phyloP scores from a whole-genome alignment of 768 basidiomycete genomes.

The Glaciozyma martinii region DNA sequence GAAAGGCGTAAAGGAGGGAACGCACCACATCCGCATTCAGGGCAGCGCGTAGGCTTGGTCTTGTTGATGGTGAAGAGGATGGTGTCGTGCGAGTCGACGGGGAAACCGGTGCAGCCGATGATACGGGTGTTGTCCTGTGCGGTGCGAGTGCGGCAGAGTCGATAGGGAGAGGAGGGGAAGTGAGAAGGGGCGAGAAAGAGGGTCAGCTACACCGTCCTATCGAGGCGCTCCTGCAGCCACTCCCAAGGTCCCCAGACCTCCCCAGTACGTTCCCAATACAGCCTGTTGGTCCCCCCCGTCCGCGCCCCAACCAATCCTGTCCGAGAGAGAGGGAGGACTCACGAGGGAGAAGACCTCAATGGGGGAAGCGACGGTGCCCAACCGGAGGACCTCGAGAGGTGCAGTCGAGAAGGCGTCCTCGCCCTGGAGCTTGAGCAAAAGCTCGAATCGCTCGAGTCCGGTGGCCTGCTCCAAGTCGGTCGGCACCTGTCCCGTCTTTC shows the following conservation, averaged over 20 bases:
- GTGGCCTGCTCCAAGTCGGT: constrained; percentile 85
- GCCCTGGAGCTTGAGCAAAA: constrained; percentile 79
- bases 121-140: constrained; percentile 49
- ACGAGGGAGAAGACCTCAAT: constrained; percentile 80
- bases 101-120: constrained; percentile 88
- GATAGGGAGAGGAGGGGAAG: background rate
- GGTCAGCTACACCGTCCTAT: background rate
- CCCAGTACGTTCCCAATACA: background rate
- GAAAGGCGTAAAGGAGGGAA: background rate
- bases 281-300: background rate
- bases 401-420: constrained; percentile 80
- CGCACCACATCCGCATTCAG: constrained; percentile 68
- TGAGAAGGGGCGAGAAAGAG: background rate
- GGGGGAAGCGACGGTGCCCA: constrained; percentile 81
- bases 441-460: constrained; percentile 90
- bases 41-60: constrained; percentile 57
- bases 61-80: constrained; percentile 57
- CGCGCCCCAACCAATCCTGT: background rate
- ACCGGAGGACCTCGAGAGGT: constrained; percentile 69
- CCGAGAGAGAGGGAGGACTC: constrained; percentile 39
- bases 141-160: background rate
- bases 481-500: constrained; percentile 52
- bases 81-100: constrained; percentile 90
- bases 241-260: background rate
- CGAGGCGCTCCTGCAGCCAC: background rate